Evolutionary conservation across 2,329 filamentous ascomycete species (phyloP).

Genomic region (Aspergillus sp.): DNA sequence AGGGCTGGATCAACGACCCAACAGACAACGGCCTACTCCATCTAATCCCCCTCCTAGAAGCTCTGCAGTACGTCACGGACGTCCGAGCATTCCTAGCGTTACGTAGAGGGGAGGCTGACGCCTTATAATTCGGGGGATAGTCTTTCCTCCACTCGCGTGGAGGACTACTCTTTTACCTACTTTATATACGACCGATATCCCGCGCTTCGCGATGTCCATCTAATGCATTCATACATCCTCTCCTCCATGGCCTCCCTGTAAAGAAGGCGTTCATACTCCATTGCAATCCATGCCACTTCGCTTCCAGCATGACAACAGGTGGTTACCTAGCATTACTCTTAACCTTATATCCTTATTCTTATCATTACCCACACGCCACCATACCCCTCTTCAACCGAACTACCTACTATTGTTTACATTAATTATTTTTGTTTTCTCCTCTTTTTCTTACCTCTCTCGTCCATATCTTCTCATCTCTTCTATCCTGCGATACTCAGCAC

Average conservation of each 20-base stretch:
- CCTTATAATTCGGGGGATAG: constrained; percentile 23
- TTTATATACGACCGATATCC: constrained; percentile 9
- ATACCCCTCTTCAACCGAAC: constrained; percentile 18
- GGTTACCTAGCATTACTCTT: constrained; percentile 4
- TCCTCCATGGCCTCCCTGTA: constrained; percentile 14
- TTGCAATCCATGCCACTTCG: background rate
- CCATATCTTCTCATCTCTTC: background rate
- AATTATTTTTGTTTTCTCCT: constrained; percentile 4
- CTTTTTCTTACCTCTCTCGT: background rate
- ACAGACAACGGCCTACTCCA: constrained; percentile 95
- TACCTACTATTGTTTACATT: constrained; percentile 6
- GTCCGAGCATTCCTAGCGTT: constrained; percentile 88
- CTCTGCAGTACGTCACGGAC: constrained; percentile 94
- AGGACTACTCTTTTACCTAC: constrained; percentile 1
- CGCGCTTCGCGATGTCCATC: constrained; percentile 17
- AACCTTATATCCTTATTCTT: background rate
- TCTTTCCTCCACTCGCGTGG: background rate
- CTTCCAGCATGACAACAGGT: constrained; percentile 18
- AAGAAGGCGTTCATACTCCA: constrained; percentile 13
- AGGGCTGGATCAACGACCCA: constrained; percentile 98
- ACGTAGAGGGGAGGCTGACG: constrained; percentile 73
- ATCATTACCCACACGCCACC: constrained; percentile 9
- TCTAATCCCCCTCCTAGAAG: constrained; percentile 88
- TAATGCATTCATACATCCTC: constrained; percentile 12
- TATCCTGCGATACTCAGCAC: background rate